These are phyloP conservation scores for Retiboletus fuscus DNA, from an alignment of 1,284 basidiomycete species.

Conservation along the genomic window DNA sequence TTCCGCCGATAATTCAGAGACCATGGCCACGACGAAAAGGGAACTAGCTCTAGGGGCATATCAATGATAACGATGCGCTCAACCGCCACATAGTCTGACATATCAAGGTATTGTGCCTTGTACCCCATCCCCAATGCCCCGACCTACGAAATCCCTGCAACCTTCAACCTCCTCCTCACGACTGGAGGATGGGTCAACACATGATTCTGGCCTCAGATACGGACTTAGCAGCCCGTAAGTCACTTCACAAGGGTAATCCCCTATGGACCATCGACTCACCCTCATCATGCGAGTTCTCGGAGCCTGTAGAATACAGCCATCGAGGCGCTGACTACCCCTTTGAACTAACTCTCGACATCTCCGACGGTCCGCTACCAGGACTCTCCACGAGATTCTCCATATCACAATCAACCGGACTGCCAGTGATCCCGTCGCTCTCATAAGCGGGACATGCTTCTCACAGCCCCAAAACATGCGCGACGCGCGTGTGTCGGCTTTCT, in stretches of 20 bases:
- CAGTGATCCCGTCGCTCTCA: slow-evolving; percentile 14
- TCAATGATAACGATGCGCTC: background rate
- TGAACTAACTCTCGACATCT: slow-evolving; percentile 26
- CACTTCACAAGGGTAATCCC: background rate
- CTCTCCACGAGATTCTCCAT: slow-evolving; percentile 30
- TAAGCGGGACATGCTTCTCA: slow-evolving; percentile 26
- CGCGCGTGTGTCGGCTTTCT: slow-evolving; percentile 30
- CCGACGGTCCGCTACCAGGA: slow-evolving; percentile 11
- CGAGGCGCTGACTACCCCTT: slow-evolving; percentile 24
- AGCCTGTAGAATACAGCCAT: slow-evolving; percentile 18
- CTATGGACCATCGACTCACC: background rate
- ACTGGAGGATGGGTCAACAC: slow-evolving; percentile 20
- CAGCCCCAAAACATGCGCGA: slow-evolving; percentile 24
- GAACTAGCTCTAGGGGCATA: background rate
- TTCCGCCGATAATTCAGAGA: background rate
- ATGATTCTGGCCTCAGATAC: slow-evolving; percentile 7
- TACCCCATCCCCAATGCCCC: background rate
- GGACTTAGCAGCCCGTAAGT: slow-evolving; percentile 2
- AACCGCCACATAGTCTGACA: background rate
- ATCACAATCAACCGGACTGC: slow-evolving; percentile 25
- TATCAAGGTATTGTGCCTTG: background rate
- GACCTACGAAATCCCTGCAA: slow-evolving; percentile 7
- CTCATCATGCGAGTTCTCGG: background rate
- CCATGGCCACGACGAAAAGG: background rate
- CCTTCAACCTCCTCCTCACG: slow-evolving; percentile 23